phyloP scores from a whole-genome alignment of 2,329 filamentous ascomycete species.

The Metarhizium anisopliae region DNA sequence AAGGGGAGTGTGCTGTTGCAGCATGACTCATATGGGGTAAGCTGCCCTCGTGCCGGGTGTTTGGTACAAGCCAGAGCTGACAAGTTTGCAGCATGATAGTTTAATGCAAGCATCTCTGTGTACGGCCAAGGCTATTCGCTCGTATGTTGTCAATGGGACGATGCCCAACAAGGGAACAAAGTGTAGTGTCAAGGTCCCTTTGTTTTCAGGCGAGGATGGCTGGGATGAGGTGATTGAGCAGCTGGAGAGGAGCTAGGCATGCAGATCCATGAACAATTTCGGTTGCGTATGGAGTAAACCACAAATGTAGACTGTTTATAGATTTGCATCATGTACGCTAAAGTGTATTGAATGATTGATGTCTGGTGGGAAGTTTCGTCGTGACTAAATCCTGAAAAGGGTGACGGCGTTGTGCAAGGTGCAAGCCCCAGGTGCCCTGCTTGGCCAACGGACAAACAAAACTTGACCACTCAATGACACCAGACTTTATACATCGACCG shows the following conservation, averaged over 20 bases:
- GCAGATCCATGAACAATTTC: neutral
- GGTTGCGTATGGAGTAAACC: too few species aligned
- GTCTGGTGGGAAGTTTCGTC: too few species aligned
- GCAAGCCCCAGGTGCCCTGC: too few species aligned
- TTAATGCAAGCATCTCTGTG: conserved; percentile 10
- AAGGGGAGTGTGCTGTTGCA: conserved; percentile 6
- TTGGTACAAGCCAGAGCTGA: neutral
- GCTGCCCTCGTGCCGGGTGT: neutral
- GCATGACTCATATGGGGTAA: conserved; percentile 2
- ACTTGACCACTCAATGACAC: too few species aligned
- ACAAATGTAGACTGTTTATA: too few species aligned
- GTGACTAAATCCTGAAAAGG: too few species aligned
- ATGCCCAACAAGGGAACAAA: conserved; percentile 9
- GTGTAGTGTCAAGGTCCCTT: conserved; percentile 7
- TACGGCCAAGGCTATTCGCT: conserved; percentile 6
- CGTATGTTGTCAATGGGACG: conserved; percentile 12
- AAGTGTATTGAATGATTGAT: too few species aligned
- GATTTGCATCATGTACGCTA: too few species aligned
- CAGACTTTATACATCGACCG: too few species aligned
- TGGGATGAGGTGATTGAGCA: conserved; percentile 9
- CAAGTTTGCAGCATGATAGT: conserved; percentile 7
- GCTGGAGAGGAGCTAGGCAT: neutral
- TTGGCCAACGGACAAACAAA: too few species aligned
- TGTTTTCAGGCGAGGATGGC: conserved; percentile 9
- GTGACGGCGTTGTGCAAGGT: too few species aligned